phyloP scores from a whole-genome alignment of 2,329 filamentous ascomycete species.

The Sarocladiaceae sp. region DNA sequence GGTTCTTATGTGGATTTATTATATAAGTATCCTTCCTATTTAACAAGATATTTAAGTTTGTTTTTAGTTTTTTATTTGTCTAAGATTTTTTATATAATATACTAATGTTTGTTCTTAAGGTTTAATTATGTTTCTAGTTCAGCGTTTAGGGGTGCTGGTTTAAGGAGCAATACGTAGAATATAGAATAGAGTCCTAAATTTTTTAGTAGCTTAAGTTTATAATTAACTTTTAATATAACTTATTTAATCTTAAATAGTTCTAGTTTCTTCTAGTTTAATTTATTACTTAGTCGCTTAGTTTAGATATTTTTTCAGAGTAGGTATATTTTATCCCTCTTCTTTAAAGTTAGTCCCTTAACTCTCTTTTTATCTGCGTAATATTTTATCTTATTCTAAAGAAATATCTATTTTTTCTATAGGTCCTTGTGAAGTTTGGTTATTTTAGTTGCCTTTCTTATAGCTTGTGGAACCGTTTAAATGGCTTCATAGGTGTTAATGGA shows the following conservation, averaged over 20 bases:
- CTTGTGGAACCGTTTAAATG: background rate
- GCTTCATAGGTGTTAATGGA: background rate
- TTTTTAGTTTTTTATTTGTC: background rate
- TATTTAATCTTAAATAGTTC: no score
- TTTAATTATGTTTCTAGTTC: slow-evolving; percentile 3
- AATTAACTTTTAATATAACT: slow-evolving; percentile 14
- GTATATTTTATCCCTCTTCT: slow-evolving; percentile 14
- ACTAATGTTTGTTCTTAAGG: no score
- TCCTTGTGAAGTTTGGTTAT: slow-evolving; percentile 9
- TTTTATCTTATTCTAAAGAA: no score
- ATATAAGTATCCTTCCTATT: no score
- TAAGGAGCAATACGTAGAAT: slow-evolving; percentile 15
- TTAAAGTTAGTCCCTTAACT: slow-evolving; percentile 13
- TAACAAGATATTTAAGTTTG: slow-evolving; percentile 14
- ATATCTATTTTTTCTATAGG: no score
- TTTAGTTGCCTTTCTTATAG: background rate
- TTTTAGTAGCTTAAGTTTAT: slow-evolving; percentile 12
- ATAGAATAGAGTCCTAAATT: slow-evolving; percentile 12
- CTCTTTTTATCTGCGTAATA: no score
- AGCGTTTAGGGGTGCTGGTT: slow-evolving; percentile 10
- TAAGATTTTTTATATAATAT: slow-evolving; percentile 2
- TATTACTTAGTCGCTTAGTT: slow-evolving; percentile 13
- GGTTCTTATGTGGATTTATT: no score
- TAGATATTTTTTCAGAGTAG: slow-evolving; percentile 13
- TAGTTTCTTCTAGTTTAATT: no score